Percentiles rank a stretch among this genome's conserved stretches.
phyloP scores from a whole-genome alignment of 805 yeast genomes.

The Ogataea thermomethanolica region DNA sequence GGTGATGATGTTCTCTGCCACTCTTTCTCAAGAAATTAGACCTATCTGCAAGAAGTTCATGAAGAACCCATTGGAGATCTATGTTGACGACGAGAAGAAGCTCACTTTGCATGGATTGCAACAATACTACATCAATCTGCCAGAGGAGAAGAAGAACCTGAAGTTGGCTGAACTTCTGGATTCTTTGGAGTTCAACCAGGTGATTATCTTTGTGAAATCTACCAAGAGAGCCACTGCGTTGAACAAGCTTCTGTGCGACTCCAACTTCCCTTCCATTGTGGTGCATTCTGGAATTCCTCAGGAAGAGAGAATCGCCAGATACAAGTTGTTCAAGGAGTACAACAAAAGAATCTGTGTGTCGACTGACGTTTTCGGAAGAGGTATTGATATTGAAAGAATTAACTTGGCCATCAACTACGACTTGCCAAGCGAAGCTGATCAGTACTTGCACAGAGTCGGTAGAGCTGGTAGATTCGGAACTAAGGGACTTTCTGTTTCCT shows the following conservation, averaged over 20 bases:
- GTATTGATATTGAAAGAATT: constrained; percentile 98
- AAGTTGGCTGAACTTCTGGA: constrained; percentile 90
- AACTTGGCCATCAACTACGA: constrained; percentile 97
- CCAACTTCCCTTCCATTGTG: constrained; percentile 95
- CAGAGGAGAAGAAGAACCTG: constrained; percentile 89
- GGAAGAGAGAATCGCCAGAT: constrained; percentile 96
- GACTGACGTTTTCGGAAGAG: constrained; percentile 98
- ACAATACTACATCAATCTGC: constrained; percentile 88
- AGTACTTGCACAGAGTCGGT: constrained; percentile 98
- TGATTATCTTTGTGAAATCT: constrained; percentile 90
- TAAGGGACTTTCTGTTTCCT: constrained; percentile 93
- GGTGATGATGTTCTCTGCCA: constrained; percentile 99
- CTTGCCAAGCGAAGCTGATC: constrained; percentile 94
- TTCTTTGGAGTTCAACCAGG: constrained; percentile 95
- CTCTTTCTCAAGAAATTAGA: constrained; percentile 88
- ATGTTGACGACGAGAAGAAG: constrained; percentile 96
- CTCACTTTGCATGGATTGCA: constrained; percentile 96
- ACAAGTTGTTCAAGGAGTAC: constrained; percentile 95
- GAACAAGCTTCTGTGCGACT: constrained; percentile 81
- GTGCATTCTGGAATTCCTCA: constrained; percentile 95
- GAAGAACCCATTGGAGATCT: constrained; percentile 96
- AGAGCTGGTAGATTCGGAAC: constrained; percentile 99
- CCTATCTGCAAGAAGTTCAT: constrained; percentile 96
- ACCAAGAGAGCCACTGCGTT: constrained; percentile 89
- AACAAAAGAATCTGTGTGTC: constrained; percentile 98